Base-by-base conservation (phyloP, 164 flowering plant species). In the Umbilicus rupestris region DNA sequence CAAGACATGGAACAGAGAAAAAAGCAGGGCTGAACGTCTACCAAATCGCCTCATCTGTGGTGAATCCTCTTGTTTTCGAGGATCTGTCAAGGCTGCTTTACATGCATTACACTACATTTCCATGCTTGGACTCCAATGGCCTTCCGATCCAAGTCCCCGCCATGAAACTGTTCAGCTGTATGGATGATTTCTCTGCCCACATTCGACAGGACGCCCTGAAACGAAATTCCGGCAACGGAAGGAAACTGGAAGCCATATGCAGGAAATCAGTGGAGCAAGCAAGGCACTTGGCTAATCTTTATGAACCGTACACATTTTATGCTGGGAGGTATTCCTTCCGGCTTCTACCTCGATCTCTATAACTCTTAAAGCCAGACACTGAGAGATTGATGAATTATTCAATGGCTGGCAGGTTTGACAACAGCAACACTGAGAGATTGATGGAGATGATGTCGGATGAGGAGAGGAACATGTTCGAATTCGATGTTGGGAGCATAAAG, bases 31-130 rank as follows among this genome's bases (percentile, higher is more conserved):
- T 80, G 31, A 83, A 80, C 28, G 66, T 91, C 22, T 89, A 94
- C 73, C 99, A 91, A 42, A 73, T 94, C 14, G 90, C 96, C 20
- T 87, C 99, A 41, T 94, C 99, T 2, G 88, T 84, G 19, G 83
- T 78, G 29, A 94, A 94, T 73, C 97, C 97, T 3, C 77, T 94
- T 30, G 80, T 80, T 47, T 79, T 89, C 63, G 68, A 85, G 69
- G 92, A 89, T 41, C 65, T 91, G 29, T 85, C 84, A 1, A 68
- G 65, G 15, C 68, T 85, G 62, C 70, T 87, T 3, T 78, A 76
- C 66, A 78, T 87, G 49, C 89, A 94, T 73, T 94, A 87, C 81
- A 78, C n/a, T 16, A 66, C 84, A 24, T 74, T 68, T 1, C 98
- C 97, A 15, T 81, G 72, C 72, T 39, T 82, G 68, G 93, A 94